phyloP scores from a whole-genome alignment of 345 rosid species.

The Jatropha curcas region DNA sequence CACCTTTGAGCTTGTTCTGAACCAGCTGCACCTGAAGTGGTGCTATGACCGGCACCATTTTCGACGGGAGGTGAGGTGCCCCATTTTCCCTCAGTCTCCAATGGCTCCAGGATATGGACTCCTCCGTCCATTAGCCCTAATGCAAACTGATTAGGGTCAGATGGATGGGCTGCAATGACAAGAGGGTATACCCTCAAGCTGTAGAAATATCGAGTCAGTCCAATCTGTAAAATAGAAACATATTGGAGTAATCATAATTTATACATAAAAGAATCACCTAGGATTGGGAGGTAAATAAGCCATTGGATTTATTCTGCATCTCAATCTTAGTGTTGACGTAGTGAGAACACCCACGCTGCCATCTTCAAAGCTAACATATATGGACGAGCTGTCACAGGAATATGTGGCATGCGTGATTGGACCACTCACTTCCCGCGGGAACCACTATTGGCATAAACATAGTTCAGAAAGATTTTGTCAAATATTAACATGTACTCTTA shows the following conservation, averaged over 20 bases:
- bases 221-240: background rate
- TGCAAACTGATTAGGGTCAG: constrained; percentile 73
- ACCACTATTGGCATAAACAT: constrained; percentile 50
- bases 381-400: constrained; percentile 76
- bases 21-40: constrained; percentile 41
- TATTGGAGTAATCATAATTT: background rate
- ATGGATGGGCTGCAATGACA: constrained; percentile 79
- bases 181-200: constrained; percentile 75
- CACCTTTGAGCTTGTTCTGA: constrained; percentile 65
- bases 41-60: constrained; percentile 66
- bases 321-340: constrained; percentile 61
- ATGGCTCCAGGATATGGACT: constrained; percentile 67
- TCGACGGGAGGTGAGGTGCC: constrained; percentile 77
- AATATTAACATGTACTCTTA: too few species aligned
- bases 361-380: constrained; percentile 76
- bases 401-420: constrained; percentile 79
- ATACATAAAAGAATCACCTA: constrained; percentile 38
- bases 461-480: constrained; percentile 9
- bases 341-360: constrained; percentile 69
- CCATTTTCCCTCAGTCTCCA: constrained; percentile 78
- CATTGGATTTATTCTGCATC: constrained; percentile 72
- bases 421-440: constrained; percentile 59
- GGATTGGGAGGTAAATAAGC: constrained; percentile 75
- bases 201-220: constrained; percentile 31
- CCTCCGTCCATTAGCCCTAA: constrained; percentile 74